phyloP scores from a whole-genome alignment of 2,329 filamentous ascomycete species.

The Diaporthe citriasiana region DNA sequence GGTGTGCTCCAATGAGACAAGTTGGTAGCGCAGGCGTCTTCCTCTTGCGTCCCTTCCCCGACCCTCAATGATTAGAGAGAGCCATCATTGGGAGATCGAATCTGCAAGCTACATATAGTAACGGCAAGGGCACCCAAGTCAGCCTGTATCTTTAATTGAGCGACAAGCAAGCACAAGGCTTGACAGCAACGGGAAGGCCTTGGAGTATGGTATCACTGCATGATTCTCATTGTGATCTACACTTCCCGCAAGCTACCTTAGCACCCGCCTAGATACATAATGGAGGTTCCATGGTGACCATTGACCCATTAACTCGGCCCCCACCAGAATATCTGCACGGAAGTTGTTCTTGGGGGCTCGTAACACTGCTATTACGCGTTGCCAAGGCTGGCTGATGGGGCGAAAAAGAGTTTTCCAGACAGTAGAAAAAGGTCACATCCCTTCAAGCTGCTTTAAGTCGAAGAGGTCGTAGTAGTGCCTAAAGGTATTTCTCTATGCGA shows the following conservation, averaged over 20 bases:
- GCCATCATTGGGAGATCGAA: not conserved
- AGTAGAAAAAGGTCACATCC: not conserved
- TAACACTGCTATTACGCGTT: not conserved
- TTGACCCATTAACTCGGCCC: not conserved
- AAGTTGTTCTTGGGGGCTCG: not conserved
- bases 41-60: not conserved
- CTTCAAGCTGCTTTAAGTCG: not conserved
- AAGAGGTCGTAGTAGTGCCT: too few species aligned
- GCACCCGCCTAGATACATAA: not conserved
- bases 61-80: not conserved
- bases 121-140: not conserved
- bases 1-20: too few species aligned
- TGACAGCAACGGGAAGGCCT: not conserved
- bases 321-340: not conserved
- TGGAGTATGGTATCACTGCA: not conserved
- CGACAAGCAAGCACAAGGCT: not conserved
- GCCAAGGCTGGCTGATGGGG: not conserved
- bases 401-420: not conserved
- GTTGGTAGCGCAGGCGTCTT: not conserved
- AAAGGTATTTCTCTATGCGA: not conserved
- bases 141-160: too few species aligned
- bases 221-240: not conserved
- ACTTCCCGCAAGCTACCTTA: not conserved
- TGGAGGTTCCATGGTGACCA: not conserved
- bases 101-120: not conserved